These are phyloP conservation scores for Colletotrichum brevisporum DNA, from an alignment of 2,329 filamentous ascomycete species.

Conservation along the genomic window DNA sequence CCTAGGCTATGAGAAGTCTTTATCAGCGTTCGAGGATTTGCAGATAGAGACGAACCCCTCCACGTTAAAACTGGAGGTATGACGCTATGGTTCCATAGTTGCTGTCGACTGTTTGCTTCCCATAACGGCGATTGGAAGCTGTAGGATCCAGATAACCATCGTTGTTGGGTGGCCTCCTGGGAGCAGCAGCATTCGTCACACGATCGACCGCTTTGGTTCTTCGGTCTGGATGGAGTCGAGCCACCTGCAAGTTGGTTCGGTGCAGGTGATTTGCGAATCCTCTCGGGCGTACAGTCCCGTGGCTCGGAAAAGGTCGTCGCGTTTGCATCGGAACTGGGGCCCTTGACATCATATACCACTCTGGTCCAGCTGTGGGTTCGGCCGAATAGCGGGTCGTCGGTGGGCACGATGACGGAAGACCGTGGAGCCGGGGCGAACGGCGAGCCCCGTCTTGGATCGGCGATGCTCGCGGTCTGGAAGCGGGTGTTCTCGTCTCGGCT, in stretches of 20 bases:
- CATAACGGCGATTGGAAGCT: not conserved
- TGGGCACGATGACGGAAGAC: conserved; percentile 36
- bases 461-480: conserved; percentile 12
- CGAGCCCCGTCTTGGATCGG: conserved; percentile 22
- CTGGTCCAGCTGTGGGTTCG: not conserved
- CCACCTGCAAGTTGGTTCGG: not conserved
- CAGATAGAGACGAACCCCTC: not conserved
- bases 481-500: conserved; percentile 2
- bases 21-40: conserved; percentile 9
- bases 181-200: not conserved
- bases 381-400: conserved; percentile 28
- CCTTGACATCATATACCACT: conserved; percentile 29
- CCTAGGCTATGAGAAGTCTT: not conserved
- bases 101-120: not conserved
- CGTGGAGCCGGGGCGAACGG: conserved; percentile 19
- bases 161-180: not conserved
- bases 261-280: not conserved
- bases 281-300: not conserved
- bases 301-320: not conserved
- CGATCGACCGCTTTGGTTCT: not conserved
- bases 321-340: conserved; percentile 9
- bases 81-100: conserved; percentile 26
- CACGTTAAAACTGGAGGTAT: conserved; percentile 25
- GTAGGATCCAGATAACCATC: not conserved
- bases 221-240: not conserved